Base-by-base conservation (phyloP, 768 basidiomycete species). In the Suillus tomentosus region DNA sequence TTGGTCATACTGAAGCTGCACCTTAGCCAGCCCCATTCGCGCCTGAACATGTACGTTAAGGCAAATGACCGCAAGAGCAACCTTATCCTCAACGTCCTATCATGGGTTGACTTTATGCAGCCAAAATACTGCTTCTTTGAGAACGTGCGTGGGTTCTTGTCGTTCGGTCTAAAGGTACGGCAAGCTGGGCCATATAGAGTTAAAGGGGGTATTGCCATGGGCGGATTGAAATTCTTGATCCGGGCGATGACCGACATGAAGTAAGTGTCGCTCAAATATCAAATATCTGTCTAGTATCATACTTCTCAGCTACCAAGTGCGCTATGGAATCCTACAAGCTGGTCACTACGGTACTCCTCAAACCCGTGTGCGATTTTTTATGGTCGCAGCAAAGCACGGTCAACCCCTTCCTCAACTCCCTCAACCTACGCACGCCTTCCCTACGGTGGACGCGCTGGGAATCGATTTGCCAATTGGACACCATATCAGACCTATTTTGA, bases 1-100 rank as follows among this genome's bases (percentile, higher is more conserved):
- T 36, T 67, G 58, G 71, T 45, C 27, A 31, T 31, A 43, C 17
- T 66, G 22, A 36, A 36, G 39, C 55, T 22, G 36, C 40, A n/a
- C n/a, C 15, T 48, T 63, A 92, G 91, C 70, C 91, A 92, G 73
- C 82, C 87, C 3, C 91, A 93, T 69, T 93, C 91, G 0, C 71
- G 73, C 1, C 72, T 92, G 22, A 94, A 94, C 71, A 90, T 87
- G 85, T 91, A 78, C 69, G 84, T 84, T 61, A 85, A 80, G 63
- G 87, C 86, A 7, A 81, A 86, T 65, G 91, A 94, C 68, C 71
- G 74, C 19, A 91, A 91, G 73, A 88, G 84, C 66, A 88, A 87
- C 67, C 74, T 92, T 2, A 85, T 92, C 37, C 78, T 92, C 19
- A 91, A 84, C 3, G 81, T 77, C 8, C 73, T 82, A 9, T 80